Conservation (phyloP, 345 rosid genomes). For the Heritiera littoralis region DNA sequence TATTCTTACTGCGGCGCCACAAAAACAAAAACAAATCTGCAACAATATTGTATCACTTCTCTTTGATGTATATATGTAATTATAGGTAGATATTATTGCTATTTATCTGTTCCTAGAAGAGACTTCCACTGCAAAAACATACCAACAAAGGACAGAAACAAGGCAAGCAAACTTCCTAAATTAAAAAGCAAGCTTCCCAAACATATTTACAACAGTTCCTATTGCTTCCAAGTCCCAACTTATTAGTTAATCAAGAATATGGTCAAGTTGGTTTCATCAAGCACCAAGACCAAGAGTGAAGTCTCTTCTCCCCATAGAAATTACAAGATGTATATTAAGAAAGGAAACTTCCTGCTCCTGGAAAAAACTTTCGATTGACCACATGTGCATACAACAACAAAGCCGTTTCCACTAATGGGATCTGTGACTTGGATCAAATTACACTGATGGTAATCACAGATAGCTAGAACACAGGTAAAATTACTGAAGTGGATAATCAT, state of each 20-base stretch:
- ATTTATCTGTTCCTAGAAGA: background rate
- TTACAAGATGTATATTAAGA: background rate
- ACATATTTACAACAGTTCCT: background rate
- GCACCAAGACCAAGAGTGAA: background rate
- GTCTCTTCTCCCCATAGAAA: background rate
- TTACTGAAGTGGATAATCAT: background rate
- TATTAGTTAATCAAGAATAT: background rate
- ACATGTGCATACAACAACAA: background rate
- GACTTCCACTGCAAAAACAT: background rate
- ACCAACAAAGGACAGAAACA: background rate
- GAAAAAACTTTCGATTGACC: too few species aligned
- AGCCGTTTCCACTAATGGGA: background rate
- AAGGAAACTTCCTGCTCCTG: background rate
- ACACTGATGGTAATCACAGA: background rate
- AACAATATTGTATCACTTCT: background rate
- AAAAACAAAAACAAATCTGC: background rate
- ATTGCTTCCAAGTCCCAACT: background rate
- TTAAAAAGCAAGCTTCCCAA: background rate
- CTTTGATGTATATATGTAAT: background rate
- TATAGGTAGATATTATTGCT: background rate
- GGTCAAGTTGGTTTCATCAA: conserved; percentile 5
- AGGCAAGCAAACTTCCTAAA: background rate
- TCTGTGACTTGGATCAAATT: background rate
- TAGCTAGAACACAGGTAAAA: background rate
- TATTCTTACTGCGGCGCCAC: background rate